Base-by-base conservation (phyloP, 176 grass and related monocot genomes). In the Guadua angustifolia region DNA sequence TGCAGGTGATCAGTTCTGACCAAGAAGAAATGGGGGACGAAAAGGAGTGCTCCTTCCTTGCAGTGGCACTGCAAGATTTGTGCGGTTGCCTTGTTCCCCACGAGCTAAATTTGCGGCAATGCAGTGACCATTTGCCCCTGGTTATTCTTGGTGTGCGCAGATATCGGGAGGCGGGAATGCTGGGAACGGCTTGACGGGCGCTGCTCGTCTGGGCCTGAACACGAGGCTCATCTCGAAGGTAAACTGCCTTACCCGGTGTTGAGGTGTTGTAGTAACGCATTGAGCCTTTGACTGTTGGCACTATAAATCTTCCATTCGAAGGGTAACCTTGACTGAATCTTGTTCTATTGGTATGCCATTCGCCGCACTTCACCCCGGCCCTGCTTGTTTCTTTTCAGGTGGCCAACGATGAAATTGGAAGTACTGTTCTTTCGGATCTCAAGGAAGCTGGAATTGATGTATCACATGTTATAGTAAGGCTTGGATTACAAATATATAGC, bases 141-240 rank as follows among this genome's bases (percentile, higher is more conserved):
- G 9, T 58, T 29, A 2, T 39, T 80, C 47, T 47, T 59, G 61
- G 21, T 73, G 8, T 50, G 73, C 17, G 21, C 85, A 91, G 85
- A 67, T 91, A 46, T 81, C 74, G 7, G 89, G 89, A 12, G 85
- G 89, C 40, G 89, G 89, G 9, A 88, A 91, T 60, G 80, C 84
- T 7, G 89, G 85, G 39, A 91, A 91, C 67, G 63, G 85, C 2
- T 71, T 91, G 82, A 91, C 85, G 5, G 82, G 64, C n/a, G 85
- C 89, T 0, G 77, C 81, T 71, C 89, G 80, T 56, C 84, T 91
- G 44, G 89, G 89, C 58, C 63, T 91, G 0, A 84, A 49, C 76
- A 74, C 89, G 11, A 88, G 85, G 69, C 45, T 91, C 3, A 91
- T 91, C 72, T 84, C 85, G 53, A 88, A 91, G 85, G 89, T 91